Evolutionary conservation across 2,329 filamentous ascomycete genomes (phyloP).

Genomic region (Aspergillus proliferans): DNA sequence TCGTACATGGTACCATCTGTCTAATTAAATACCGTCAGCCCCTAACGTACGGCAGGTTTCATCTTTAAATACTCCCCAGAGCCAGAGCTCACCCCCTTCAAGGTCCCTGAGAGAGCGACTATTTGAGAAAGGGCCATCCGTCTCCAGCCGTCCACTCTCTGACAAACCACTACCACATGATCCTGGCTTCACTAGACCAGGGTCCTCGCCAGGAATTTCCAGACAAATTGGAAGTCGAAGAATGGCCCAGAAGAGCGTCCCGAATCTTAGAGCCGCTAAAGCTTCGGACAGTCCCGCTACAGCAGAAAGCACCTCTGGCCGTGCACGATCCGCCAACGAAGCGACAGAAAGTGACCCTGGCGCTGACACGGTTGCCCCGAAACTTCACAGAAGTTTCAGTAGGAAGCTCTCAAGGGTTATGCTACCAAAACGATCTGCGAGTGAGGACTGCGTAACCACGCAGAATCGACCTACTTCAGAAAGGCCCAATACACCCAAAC

Average conservation of each 20-base stretch:
- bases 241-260: slow-evolving; percentile 11
- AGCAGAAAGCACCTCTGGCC: slow-evolving; percentile 10
- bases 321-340: slow-evolving; percentile 20
- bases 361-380: slow-evolving; percentile 9
- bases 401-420: slow-evolving; percentile 20
- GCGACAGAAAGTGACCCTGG: slow-evolving; percentile 6
- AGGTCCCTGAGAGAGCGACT: slow-evolving; percentile 20
- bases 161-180: slow-evolving; percentile 29
- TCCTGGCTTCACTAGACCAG: slow-evolving; percentile 10
- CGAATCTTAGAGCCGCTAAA: slow-evolving; percentile 11
- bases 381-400: slow-evolving; percentile 14
- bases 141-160: slow-evolving; percentile 2
- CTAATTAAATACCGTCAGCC: slow-evolving; percentile 2
- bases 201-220: slow-evolving; percentile 6
- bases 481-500: slow-evolving; percentile 16
- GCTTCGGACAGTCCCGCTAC: slow-evolving; percentile 7
- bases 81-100: slow-evolving; percentile 5
- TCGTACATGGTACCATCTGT: slow-evolving; percentile 43
- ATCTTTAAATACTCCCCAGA: slow-evolving; percentile 9
- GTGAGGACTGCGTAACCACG: slow-evolving; percentile 8
- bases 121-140: slow-evolving; percentile 13
- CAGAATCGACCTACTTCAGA: slow-evolving; percentile 21
- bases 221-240: slow-evolving; percentile 7
- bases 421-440: slow-evolving; percentile 12
- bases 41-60: slow-evolving; percentile 13